Evolutionary conservation across 495 filamentous ascomycete genomes (phyloP), one percentile per base, ranked within the genome.

Genomic region (Neurospora sp.): DNA sequence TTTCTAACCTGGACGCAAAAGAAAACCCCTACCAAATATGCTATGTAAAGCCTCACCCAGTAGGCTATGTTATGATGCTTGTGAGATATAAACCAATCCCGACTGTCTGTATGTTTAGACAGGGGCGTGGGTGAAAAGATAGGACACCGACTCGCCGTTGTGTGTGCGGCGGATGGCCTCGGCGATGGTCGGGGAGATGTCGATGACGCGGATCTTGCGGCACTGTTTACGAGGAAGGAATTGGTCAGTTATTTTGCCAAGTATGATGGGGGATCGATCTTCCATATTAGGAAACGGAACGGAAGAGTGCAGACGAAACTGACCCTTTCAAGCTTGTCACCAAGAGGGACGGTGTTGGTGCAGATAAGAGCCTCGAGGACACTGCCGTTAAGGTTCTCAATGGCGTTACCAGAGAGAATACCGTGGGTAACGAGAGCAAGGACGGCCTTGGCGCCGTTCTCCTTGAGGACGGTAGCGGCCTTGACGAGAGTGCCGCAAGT

Each of bases 341-440:
- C 87, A 72, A 97, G 89, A 46, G 95, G 95, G 38, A 98, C 93
- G n/a, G 94, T 99, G 83, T 99, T 99, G 39, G 96, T 98, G 70
- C 98, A 95, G 16, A 98, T 94, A 8, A 99, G 82, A 72, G 90
- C 90, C 73, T 84, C 89, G 76, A 98, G 82, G 75, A 88, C 85
- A 80, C 94, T 97, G 75, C 87, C 88, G 81, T 98, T 98, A 74
- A 99, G 85, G 46, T 89, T 94, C 81, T 95, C 92, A 72, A 97
- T 95, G 39, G 96, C 96, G 76, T 93, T 92, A 5, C 96, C 96
- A 73, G 92, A 94, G 39, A 99, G 84, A 73, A 98, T 98, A 40
- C 94, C 96, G 81, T 98, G 96, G 3, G 96, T 98, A 70, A 98
- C 96, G 72, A 99, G 94, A 40, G 96, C 96, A 71, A 97, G 90